Base-by-base conservation (phyloP, 352 stramenopile species). In the Pythium coloratum region DNA sequence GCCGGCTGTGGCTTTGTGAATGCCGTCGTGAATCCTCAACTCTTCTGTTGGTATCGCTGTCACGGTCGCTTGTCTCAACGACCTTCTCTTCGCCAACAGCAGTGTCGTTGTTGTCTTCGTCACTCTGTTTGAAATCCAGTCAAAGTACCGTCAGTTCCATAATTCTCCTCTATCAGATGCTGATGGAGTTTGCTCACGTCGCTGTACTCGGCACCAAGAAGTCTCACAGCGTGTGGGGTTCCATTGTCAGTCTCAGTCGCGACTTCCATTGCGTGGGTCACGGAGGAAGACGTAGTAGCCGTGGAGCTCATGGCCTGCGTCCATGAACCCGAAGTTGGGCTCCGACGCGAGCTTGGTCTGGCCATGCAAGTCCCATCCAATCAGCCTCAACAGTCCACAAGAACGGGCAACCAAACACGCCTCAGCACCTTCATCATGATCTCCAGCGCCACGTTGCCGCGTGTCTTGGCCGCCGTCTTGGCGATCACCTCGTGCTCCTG, bases 351-450 rank as follows among this genome's bases (percentile, higher is more conserved):
- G 44, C 24, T 24, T 32, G 5, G 62, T 51, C 62, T 68, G 20
- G 10, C 10, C 2, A 24, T 33, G 1, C n/a, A 34, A 10, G 8
- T 12, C 32, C 8, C 5, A 55, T 20, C 55, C 40, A 53, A 34
- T 49, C 20, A 1, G 24, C 32, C 1, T 3, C 3, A 20, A 3
- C 0, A 53, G 26, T 44, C n/a, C 9, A 24, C n/a, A 38, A 24
- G 6, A 3, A 44, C 12, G 9, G 8, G 18, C 16, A 20, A 8
- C 28, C 3, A 30, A 30, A 30, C 3, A 12, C 9, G 24, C 10
- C 12, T 13, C 10, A 30, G 28, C 32, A 58, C 62, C 54, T 62
- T 68, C 54, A 68, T 68, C 53, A 68, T 50, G 32, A 68, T 57
- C 33, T 68, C 62, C 30, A 68, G 24, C 20, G 62, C 62, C 3